Evolutionary conservation across 2,329 filamentous ascomycete species (phyloP), one percentile per base, ranked within the genome.

Genomic region (Colletotrichum cordylinicola): DNA sequence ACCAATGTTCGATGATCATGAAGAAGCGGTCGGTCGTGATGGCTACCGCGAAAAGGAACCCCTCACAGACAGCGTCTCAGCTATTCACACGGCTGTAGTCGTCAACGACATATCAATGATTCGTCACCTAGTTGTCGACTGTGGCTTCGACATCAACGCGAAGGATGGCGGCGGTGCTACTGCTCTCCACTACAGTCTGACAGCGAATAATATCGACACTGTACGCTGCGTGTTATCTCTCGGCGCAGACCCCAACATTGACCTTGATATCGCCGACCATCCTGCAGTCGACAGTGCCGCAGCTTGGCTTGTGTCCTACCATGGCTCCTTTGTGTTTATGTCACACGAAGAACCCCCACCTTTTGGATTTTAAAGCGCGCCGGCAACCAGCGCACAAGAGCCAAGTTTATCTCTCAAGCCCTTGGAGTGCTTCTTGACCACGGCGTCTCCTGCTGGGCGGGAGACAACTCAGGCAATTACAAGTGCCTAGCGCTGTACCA

Each of bases 381-480:
- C 16, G 39, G 39, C 39, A 43, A 43, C 39, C 39, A 8, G 39
- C 0, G 0, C 16, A 43, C 39, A 0, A 43, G 39, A 18, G 39
- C 39, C 39, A 1, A 6, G 10, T 43, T 43, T 9, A 43, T 43
- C 0, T 43, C 39, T 2, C 39, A 43, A 43, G 39, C 39, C 0
- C 18, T 43, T 8, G 39, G 0, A 10, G 39, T 9, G 39, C 39
- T 43, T n/a, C 39, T 43, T 43, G 39, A 43, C 39, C 18, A 43
- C 18, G 39, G 39, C 18, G 39, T 43, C 39, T 43, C 39, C 39
- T 43, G 39, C 39, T 43, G 39, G 39, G 18, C 0, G 9, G 18
- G 39, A 43, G 39, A n/a, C 39, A 43, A 43, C 39, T 0, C 0
- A 1, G 9, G 39, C 9, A n/a, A 0, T 43, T 0, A 0, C 0